Percentiles rank a stretch among this genome's conserved stretches.
Evolutionary conservation across 345 rosid genomes (phyloP).

Genomic region (Salix caprea): DNA sequence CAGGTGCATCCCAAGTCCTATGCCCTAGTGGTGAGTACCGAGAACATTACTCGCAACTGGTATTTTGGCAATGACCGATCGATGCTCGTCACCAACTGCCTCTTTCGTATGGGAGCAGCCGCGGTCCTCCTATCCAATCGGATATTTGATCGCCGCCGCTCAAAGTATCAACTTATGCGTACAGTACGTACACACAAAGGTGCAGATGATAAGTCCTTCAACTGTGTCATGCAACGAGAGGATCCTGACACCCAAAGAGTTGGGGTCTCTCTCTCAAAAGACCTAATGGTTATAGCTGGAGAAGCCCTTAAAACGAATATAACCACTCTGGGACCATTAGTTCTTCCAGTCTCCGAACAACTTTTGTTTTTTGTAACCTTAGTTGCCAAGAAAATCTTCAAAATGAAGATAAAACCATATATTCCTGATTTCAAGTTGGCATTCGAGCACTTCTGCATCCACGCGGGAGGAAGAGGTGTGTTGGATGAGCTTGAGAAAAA

Average conservation of each 20-base stretch:
- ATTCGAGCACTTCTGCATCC: conserved; percentile 85
- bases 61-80: conserved; percentile 20
- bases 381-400: conserved; percentile 59
- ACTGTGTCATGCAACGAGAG: conserved; percentile 14
- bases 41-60: conserved; percentile 19
- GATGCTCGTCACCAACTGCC: conserved; percentile 25
- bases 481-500: conserved; percentile 84
- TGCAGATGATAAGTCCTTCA: conserved; percentile 14
- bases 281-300: conserved; percentile 89
- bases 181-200: conserved; percentile 20
- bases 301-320: conserved; percentile 87
- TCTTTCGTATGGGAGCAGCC: conserved; percentile 26
- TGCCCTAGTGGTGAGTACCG: conserved; percentile 26
- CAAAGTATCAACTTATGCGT: conserved; percentile 22
- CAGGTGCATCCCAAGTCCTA: conserved; percentile 21
- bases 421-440: conserved; percentile 84
- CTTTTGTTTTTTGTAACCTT: conserved; percentile 63
- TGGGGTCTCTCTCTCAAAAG: conserved; percentile 80
- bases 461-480: conserved; percentile 86
- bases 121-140: conserved; percentile 24
- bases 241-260: conserved; percentile 33
- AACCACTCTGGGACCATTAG: conserved; percentile 79
- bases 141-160: conserved; percentile 13
- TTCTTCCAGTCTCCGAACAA: conserved; percentile 87
- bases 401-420: conserved; percentile 59